phyloP scores from a whole-genome alignment of 306 rosid genomes.

The Corylus americana region DNA sequence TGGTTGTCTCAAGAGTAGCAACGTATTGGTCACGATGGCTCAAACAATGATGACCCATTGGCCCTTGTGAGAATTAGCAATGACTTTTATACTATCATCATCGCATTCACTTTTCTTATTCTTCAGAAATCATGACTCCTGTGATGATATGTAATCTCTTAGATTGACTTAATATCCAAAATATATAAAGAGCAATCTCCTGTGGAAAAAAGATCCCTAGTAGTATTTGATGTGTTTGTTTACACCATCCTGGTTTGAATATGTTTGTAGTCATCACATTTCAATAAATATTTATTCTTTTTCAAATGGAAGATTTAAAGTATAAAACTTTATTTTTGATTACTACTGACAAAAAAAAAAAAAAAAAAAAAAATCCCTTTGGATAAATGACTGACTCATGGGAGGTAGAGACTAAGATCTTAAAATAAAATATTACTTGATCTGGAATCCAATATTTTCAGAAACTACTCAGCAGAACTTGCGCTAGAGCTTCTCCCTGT shows the following conservation, averaged over 20 bases:
- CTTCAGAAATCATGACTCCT: not conserved
- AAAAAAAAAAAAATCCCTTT: too few species aligned
- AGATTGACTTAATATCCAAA: not conserved
- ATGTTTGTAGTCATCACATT: too few species aligned
- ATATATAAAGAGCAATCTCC: not conserved
- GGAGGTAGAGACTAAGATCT: too few species aligned
- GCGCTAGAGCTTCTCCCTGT: not conserved
- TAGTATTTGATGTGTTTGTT: not conserved
- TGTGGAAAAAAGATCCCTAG: not conserved
- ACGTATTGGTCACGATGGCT: constrained; percentile 20
- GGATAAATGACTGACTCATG: too few species aligned
- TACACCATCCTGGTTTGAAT: too few species aligned
- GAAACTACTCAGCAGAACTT: not conserved
- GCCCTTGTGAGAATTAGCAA: constrained; percentile 2
- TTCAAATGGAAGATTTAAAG: too few species aligned
- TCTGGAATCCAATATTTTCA: not conserved
- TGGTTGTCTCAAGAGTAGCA: not conserved
- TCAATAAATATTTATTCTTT: too few species aligned
- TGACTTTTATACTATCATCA: not conserved
- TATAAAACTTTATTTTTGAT: too few species aligned
- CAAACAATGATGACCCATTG: not conserved
- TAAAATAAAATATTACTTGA: not conserved
- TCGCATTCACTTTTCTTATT: not conserved
- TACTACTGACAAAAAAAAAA: too few species aligned
- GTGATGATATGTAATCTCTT: not conserved